A percentile compares a stretch with the other conserved stretches of the same genome.
Conservation (phyloP, 371 early-diverging fungal species). For the Capillidium heterosporum region DNA sequence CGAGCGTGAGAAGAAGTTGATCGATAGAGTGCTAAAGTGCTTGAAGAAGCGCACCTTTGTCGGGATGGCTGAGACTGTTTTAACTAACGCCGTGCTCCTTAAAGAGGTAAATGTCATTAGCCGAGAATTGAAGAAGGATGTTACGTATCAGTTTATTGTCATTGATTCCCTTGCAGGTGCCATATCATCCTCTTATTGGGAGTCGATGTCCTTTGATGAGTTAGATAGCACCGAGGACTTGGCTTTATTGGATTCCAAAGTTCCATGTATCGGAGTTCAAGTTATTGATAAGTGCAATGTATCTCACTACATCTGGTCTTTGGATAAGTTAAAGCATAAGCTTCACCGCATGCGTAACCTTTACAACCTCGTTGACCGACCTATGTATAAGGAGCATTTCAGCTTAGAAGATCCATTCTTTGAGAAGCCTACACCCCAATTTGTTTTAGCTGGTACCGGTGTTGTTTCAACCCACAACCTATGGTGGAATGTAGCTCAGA, state of each 20-base stretch:
- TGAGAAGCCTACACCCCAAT: conserved; percentile 38
- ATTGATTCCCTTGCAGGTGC: conserved; percentile 32
- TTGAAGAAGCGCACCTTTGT: conserved; percentile 49
- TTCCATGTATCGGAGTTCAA: conserved; percentile 43
- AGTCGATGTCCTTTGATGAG: conserved; percentile 28
- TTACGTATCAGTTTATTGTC: conserved; percentile 63
- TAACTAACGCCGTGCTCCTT: conserved; percentile 45
- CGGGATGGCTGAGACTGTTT: conserved; percentile 48
- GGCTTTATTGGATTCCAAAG: conserved; percentile 20
- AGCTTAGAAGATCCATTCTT: conserved; percentile 63
- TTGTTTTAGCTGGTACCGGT: conserved; percentile 42
- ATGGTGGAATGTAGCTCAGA: conserved; percentile 24
- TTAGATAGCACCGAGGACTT: conserved; percentile 35
- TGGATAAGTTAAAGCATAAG: conserved; percentile 39
- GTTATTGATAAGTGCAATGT: conserved; percentile 53
- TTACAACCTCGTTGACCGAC: conserved; percentile 50
- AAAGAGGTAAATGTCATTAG: conserved; percentile 81
- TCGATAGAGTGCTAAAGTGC: conserved; percentile 21
- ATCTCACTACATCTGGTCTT: conserved; percentile 53
- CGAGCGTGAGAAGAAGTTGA: conserved; percentile 24
- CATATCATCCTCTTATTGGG: conserved; percentile 37
- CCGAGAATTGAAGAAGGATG: conserved; percentile 52
- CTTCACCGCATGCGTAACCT: conserved; percentile 60
- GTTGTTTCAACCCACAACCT: conserved; percentile 26
- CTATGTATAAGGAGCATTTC: conserved; percentile 48